phyloP scores from a whole-genome alignment of 2,329 filamentous ascomycete genomes.

The Colletotrichum sp. region DNA sequence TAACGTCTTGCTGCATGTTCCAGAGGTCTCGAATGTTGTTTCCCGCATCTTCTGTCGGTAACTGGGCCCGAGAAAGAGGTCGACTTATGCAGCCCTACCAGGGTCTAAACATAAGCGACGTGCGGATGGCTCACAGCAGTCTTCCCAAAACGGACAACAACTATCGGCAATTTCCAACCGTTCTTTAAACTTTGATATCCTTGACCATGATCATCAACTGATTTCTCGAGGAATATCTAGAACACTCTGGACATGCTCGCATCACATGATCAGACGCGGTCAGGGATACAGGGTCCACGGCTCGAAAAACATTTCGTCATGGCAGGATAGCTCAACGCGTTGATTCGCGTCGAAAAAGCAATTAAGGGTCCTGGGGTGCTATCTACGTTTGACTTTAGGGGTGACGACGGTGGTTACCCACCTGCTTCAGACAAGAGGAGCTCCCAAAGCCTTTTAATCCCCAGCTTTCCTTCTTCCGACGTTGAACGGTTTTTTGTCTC shows the following conservation, averaged over 20 bases:
- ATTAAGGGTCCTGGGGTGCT: background rate
- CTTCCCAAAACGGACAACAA: background rate
- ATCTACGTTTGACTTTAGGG: background rate
- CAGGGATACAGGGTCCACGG: background rate
- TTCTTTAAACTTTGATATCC: background rate
- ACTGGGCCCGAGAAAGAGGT: background rate
- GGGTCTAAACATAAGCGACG: background rate
- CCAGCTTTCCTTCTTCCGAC: background rate
- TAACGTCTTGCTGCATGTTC: background rate
- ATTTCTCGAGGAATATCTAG: background rate
- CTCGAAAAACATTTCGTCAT: background rate
- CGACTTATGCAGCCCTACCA: background rate
- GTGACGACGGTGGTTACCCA: background rate
- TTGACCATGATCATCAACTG: background rate
- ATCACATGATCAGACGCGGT: background rate
- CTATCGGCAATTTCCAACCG: background rate
- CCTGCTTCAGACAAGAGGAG: too few species aligned
- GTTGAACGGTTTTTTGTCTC: background rate
- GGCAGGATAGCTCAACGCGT: background rate
- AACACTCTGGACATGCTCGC: background rate
- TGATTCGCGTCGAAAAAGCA: background rate
- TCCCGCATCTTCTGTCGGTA: background rate
- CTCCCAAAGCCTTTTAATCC: background rate
- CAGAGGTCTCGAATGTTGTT: background rate
- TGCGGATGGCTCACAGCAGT: background rate